Evolutionary conservation across 345 rosid species (phyloP).

Genomic region (Leavenworthia alabamica): DNA sequence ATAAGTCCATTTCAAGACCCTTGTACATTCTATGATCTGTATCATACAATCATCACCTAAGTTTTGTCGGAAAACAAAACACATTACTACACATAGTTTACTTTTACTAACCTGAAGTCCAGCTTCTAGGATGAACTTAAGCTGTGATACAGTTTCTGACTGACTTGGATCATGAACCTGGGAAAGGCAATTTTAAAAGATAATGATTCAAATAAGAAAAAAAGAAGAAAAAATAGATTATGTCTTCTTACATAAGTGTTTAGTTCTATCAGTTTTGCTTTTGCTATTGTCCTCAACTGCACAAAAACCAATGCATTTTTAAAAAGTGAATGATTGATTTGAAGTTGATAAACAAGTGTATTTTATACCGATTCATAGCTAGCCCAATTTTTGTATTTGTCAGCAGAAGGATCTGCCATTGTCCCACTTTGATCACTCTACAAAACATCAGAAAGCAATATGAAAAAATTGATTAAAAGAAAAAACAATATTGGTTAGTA

Average conservation of each 20-base stretch:
- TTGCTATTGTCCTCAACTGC: conserved; percentile 12
- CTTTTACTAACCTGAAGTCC: conserved; percentile 48
- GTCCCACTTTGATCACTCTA: neutral
- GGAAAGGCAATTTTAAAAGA: neutral
- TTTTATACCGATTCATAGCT: conserved; percentile 16
- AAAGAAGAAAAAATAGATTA: conserved; percentile 24
- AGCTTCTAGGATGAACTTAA: conserved; percentile 69
- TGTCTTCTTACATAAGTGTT: conserved; percentile 3
- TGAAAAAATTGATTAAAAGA: neutral
- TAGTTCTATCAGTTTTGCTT: neutral
- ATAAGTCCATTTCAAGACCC: conserved; percentile 77
- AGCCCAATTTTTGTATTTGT: conserved; percentile 17
- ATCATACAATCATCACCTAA: conserved; percentile 26
- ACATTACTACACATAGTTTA: neutral
- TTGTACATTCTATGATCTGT: conserved; percentile 62
- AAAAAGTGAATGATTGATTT: neutral
- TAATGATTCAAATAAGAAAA: neutral
- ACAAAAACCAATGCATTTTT: neutral
- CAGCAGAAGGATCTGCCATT: neutral
- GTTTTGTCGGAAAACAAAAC: neutral
- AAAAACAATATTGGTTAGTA: neutral
- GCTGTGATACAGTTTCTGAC: conserved; percentile 54
- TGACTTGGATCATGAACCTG: conserved; percentile 54
- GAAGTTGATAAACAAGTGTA: neutral
- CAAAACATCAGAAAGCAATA: conserved; percentile 9